These are phyloP conservation scores for Metschnikowia orientalis DNA, from an alignment of 805 yeast genomes.

Conservation along the genomic window DNA sequence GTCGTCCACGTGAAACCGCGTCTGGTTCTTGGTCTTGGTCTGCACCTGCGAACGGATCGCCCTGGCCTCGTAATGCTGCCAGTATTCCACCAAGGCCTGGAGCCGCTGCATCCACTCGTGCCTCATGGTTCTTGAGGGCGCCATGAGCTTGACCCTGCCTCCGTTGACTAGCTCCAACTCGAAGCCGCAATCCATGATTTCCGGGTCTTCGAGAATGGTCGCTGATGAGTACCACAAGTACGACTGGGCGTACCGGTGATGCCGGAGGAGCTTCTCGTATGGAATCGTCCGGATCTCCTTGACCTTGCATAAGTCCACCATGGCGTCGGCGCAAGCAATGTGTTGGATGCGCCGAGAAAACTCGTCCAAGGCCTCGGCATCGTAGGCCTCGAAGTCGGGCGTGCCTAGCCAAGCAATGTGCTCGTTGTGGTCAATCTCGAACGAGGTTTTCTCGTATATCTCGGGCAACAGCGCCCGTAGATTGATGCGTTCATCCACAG, in stretches of 20 bases:
- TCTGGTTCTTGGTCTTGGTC: constrained; percentile 43
- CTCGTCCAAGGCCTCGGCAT: constrained; percentile 58
- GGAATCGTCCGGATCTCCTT: constrained; percentile 34
- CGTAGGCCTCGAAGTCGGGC: constrained; percentile 45
- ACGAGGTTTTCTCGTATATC: constrained; percentile 51
- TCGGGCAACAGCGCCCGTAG: constrained; percentile 26
- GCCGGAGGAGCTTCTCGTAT: constrained; percentile 14
- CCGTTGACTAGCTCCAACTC: constrained; percentile 49
- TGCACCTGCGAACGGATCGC: constrained; percentile 36
- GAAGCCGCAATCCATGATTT: constrained; percentile 46
- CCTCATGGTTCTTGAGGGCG: constrained; percentile 45
- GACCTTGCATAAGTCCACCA: constrained; percentile 57
- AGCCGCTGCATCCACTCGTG: constrained; percentile 66
- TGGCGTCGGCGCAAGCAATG: constrained; percentile 53
- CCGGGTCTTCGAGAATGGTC: constrained; percentile 22
- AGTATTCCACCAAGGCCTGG: constrained; percentile 44
- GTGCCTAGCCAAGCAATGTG: constrained; percentile 61
- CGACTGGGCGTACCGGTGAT: constrained; percentile 27
- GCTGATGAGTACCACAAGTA: constrained; percentile 30
- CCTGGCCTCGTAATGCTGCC: constrained; percentile 46
- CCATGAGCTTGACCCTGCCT: constrained; percentile 46
- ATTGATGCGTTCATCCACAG: constrained; percentile 12
- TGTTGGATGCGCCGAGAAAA: constrained; percentile 57
- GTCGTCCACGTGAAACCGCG: constrained; percentile 48
- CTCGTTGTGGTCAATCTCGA: constrained; percentile 41